Evolutionary conservation across 202 grass and related monocot genomes (phyloP).

Genomic region (Setaria italica): DNA sequence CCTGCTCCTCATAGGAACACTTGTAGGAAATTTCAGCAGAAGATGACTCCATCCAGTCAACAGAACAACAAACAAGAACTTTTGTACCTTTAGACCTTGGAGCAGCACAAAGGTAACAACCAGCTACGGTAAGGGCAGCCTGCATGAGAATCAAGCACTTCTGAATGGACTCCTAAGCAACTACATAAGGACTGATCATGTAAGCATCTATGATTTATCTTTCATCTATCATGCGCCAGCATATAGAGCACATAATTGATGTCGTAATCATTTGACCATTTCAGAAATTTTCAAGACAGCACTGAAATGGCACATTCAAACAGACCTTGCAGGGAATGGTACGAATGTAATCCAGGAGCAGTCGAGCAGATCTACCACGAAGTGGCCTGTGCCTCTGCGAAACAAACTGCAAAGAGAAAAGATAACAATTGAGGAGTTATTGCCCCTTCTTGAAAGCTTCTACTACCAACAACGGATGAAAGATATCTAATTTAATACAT

Average conservation of each 20-base stretch:
- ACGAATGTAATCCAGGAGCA: slow-evolving; percentile 82
- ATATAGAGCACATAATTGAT: slow-evolving; percentile 24
- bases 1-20: slow-evolving; percentile 63
- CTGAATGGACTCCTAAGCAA: slow-evolving; percentile 21
- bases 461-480: slow-evolving; percentile 11
- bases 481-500: slow-evolving; percentile 29
- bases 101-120: slow-evolving; percentile 80
- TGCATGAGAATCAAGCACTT: slow-evolving; percentile 58
- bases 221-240: slow-evolving; percentile 22
- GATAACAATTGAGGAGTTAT: neutral
- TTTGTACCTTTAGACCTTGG: slow-evolving; percentile 90
- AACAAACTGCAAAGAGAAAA: slow-evolving; percentile 64
- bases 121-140: slow-evolving; percentile 84
- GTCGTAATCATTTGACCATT: slow-evolving; percentile 5
- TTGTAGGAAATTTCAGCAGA: slow-evolving; percentile 55
- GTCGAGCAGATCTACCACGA: slow-evolving; percentile 69
- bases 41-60: slow-evolving; percentile 61
- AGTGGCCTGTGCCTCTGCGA: slow-evolving; percentile 86
- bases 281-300: slow-evolving; percentile 33
- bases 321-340: slow-evolving; percentile 86
- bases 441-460: neutral
- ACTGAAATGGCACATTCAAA: slow-evolving; percentile 38
- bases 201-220: slow-evolving; percentile 6
- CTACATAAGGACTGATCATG: neutral
- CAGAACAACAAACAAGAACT: slow-evolving; percentile 80